phyloP scores from a whole-genome alignment of 768 basidiomycete genomes.

The Lactarius indigo region DNA sequence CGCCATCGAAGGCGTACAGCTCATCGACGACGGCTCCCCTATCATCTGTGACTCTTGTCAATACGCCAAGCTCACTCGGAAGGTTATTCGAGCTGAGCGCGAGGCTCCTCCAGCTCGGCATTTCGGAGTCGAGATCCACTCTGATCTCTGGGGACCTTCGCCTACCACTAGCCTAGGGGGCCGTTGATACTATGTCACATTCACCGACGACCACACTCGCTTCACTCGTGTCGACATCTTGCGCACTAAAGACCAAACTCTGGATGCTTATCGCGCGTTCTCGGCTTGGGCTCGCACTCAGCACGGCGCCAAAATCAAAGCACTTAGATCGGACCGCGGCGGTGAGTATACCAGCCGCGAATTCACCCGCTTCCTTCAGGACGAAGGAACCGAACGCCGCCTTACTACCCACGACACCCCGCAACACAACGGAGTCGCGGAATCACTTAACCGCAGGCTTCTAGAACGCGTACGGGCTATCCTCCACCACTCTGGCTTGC shows the following conservation, averaged over 20 bases:
- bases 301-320: not conserved
- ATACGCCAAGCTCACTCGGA: no score
- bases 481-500: slow-evolving; percentile 12
- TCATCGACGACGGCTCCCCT: no score
- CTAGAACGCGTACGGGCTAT: not conserved
- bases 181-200: not conserved
- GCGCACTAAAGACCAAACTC: not conserved
- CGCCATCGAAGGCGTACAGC: no score
- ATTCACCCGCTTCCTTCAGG: not conserved
- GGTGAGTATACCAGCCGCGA: not conserved
- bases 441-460: not conserved
- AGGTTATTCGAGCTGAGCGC: no score
- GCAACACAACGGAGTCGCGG: not conserved
- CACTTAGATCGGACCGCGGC: not conserved
- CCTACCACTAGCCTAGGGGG: not conserved
- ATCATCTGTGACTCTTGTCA: no score
- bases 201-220: not conserved
- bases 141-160: no score
- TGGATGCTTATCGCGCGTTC: not conserved
- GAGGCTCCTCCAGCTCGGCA: no score
- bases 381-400: no score
- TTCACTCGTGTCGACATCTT: not conserved
- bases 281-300: not conserved
- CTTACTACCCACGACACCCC: not conserved
- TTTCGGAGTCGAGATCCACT: no score